Conservation (phyloP, 2,329 filamentous ascomycete species). For the Sphaerulina musiva region DNA sequence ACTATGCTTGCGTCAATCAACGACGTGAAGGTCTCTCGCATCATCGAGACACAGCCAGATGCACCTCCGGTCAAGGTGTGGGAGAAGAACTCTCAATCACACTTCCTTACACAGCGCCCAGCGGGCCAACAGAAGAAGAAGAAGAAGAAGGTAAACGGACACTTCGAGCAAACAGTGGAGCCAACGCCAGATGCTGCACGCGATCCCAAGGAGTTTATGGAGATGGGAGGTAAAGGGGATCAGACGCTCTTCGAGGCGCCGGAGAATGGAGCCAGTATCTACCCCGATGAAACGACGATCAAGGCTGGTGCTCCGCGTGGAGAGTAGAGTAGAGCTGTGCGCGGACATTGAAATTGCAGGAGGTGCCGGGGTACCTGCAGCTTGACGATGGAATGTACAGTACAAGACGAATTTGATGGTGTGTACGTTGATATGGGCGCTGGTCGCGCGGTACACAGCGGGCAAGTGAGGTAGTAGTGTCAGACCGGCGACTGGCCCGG, state of each 20-base stretch:
- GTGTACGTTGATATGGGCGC: too few relatives aligned
- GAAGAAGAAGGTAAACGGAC: conserved; percentile 37
- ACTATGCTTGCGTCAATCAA: conserved; percentile 80
- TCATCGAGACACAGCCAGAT: conserved; percentile 51
- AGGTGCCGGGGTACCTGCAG: too few relatives aligned
- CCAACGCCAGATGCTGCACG: conserved; percentile 60
- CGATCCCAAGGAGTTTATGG: conserved; percentile 69
- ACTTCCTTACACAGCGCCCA: conserved; percentile 26
- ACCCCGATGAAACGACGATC: conserved; percentile 26
- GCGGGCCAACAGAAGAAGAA: conserved; percentile 22
- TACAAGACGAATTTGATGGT: too few relatives aligned
- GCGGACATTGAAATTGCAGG: too few relatives aligned
- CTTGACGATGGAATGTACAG: too few relatives aligned
- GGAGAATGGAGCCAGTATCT: conserved; percentile 21
- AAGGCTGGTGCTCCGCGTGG: conserved; percentile 14
- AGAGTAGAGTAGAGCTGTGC: neutral
- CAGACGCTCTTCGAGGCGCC: conserved; percentile 67
- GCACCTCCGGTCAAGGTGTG: conserved; percentile 65
- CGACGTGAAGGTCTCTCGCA: conserved; percentile 57
- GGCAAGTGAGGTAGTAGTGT: too few relatives aligned
- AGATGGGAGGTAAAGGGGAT: conserved; percentile 80
- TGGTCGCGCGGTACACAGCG: too few relatives aligned
- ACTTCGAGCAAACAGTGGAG: conserved; percentile 50
- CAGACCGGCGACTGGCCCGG: too few relatives aligned
- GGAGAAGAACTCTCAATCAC: conserved; percentile 58